phyloP scores from a whole-genome alignment of 345 rosid genomes.

The Brassica nigra region DNA sequence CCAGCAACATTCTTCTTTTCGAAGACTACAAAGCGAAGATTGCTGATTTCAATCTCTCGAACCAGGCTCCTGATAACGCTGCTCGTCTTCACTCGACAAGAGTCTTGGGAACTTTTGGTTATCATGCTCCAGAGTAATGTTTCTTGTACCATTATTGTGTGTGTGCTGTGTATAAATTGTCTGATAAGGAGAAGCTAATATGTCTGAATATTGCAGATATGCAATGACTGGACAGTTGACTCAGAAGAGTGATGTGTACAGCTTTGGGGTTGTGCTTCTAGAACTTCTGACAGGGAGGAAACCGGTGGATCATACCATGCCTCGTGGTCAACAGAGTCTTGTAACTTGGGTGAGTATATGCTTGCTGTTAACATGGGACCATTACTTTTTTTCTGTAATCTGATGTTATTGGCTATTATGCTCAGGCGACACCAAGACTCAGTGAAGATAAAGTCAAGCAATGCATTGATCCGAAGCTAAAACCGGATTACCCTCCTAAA shows the following conservation, averaged over 20 bases:
- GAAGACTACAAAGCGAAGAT: constrained; percentile 44
- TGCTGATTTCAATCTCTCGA: constrained; percentile 45
- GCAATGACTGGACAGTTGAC: constrained; percentile 48
- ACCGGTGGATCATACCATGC: constrained; percentile 47
- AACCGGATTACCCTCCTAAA: constrained; percentile 85
- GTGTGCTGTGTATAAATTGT: not conserved
- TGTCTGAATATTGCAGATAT: constrained; percentile 32
- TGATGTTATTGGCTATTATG: constrained; percentile 17
- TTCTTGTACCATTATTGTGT: not conserved
- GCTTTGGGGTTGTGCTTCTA: constrained; percentile 44
- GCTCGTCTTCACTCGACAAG: constrained; percentile 46
- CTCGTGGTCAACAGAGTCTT: constrained; percentile 48
- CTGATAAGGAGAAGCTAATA: not conserved
- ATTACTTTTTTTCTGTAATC: not conserved
- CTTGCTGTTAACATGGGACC: not conserved
- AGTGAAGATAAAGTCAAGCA: constrained; percentile 97
- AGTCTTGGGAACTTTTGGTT: constrained; percentile 46
- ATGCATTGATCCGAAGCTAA: constrained; percentile 95
- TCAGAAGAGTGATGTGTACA: constrained; percentile 49
- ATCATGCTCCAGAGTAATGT: constrained; percentile 45
- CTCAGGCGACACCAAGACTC: constrained; percentile 93
- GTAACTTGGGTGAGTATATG: constrained; percentile 42
- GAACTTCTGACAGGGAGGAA: constrained; percentile 46
- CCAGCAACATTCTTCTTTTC: constrained; percentile 43
- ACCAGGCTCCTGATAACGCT: constrained; percentile 46